Evolutionary conservation across 495 filamentous ascomycete species (phyloP).

Genomic region (Ramalina intermedia): DNA sequence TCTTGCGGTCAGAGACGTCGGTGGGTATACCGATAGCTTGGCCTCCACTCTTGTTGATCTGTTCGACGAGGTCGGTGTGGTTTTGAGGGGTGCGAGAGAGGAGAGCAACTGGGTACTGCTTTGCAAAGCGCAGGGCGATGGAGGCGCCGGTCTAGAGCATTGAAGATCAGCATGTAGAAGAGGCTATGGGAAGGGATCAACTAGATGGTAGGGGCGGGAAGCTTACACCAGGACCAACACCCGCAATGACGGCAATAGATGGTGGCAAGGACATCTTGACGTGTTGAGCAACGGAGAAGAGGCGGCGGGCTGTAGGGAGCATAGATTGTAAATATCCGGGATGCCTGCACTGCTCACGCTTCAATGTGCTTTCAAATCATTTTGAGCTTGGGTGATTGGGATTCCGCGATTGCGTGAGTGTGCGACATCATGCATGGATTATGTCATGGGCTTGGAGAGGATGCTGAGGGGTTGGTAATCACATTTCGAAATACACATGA

Average conservation of each 20-base stretch:
- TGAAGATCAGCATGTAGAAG: not conserved
- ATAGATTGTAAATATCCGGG: not conserved
- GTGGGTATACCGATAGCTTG: constrained; percentile 63
- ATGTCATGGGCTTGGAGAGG: too few species aligned
- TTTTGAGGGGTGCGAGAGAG: constrained; percentile 55
- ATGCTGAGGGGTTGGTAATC: too few species aligned
- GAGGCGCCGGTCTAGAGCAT: constrained; percentile 24
- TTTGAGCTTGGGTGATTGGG: too few species aligned
- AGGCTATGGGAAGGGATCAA: not conserved
- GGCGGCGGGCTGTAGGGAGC: constrained; percentile 8
- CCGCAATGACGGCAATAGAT: constrained; percentile 53
- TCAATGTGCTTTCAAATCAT: too few species aligned
- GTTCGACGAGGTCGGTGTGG: constrained; percentile 52
- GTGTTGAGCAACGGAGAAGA: constrained; percentile 5
- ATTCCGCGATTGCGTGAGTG: too few species aligned
- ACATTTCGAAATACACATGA: too few species aligned
- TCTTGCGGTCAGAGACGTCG: constrained; percentile 49
- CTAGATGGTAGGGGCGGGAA: constrained; percentile 7
- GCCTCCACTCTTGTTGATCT: constrained; percentile 56
- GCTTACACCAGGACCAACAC: constrained; percentile 54
- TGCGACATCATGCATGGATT: too few species aligned
- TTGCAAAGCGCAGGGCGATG: constrained; percentile 53
- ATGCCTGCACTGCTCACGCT: too few species aligned
- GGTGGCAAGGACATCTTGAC: constrained; percentile 11
- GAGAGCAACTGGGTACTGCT: constrained; percentile 61